These are phyloP conservation scores for Rubia peregrina DNA, from an alignment of 305 asterid genomes.

Conservation along the genomic window DNA sequence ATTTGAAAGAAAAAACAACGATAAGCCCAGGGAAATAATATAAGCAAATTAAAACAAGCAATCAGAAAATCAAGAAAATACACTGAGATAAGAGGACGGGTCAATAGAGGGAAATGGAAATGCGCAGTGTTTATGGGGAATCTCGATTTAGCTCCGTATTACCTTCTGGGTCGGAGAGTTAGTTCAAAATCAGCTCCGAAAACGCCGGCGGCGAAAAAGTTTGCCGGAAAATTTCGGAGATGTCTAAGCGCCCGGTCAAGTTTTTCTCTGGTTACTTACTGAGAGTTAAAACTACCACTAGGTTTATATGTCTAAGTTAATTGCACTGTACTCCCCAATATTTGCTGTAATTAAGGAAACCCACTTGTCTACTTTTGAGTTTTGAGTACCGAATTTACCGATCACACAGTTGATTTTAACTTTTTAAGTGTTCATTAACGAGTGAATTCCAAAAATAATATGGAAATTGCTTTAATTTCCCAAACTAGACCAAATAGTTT, in stretches of 20 bases:
- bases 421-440: too few species aligned
- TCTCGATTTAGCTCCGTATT: not conserved
- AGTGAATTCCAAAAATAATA: too few species aligned
- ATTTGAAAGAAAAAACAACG: not conserved
- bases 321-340: not conserved
- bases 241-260: not conserved
- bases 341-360: not conserved
- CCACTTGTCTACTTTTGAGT: too few species aligned
- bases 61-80: not conserved
- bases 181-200: not conserved
- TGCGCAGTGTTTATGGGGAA: not conserved
- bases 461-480: too few species aligned
- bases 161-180: not conserved
- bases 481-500: too few species aligned
- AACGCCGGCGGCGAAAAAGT: not conserved
- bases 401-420: too few species aligned
- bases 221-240: not conserved
- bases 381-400: too few species aligned
- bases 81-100: not conserved
- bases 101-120: not conserved
- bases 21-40: not conserved
- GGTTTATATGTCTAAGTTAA: not conserved
- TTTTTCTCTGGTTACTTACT: not conserved
- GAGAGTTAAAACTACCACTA: not conserved
- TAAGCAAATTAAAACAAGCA: not conserved